Conservation (phyloP, 2,329 filamentous ascomycete genomes). For the Thielaviopsis punctulata region DNA sequence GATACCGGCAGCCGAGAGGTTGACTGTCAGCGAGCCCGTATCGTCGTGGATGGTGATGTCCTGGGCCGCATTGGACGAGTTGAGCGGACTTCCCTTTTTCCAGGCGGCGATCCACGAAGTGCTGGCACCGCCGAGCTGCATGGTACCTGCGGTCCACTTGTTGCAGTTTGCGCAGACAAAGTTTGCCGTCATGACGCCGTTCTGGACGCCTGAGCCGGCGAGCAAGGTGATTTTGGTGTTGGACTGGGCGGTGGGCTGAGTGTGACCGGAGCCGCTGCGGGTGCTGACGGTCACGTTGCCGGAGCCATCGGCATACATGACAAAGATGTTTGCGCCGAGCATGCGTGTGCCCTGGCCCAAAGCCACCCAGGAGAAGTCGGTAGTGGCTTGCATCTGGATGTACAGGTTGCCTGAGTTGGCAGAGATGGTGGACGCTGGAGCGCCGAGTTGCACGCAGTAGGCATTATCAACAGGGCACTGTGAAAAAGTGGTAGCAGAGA, state of each 20-base stretch:
- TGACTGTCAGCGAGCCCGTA: conserved; percentile 26
- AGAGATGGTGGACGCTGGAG: conserved; percentile 31
- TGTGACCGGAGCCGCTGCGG: conserved; percentile 30
- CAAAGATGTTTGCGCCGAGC: conserved; percentile 40
- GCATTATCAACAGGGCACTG: conserved; percentile 25
- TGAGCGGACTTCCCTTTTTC: conserved; percentile 29
- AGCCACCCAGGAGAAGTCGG: conserved; percentile 36
- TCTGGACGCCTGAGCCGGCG: conserved; percentile 37
- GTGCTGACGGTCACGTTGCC: conserved; percentile 46
- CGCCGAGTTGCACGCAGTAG: conserved; percentile 39
- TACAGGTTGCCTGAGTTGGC: conserved; percentile 38
- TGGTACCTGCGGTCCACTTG: conserved; percentile 25
- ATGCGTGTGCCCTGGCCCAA: conserved; percentile 40
- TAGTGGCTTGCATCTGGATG: conserved; percentile 40
- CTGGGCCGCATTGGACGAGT: conserved; percentile 23
- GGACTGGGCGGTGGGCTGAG: conserved; percentile 28
- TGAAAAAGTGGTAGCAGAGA: neutral
- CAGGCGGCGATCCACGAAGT: conserved; percentile 38
- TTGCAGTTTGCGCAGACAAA: conserved; percentile 37
- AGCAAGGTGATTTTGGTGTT: conserved; percentile 34
- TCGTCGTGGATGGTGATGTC: conserved; percentile 30
- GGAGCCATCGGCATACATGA: conserved; percentile 40
- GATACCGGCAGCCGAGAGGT: conserved; percentile 31
- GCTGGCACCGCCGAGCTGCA: conserved; percentile 25
- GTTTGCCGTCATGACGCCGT: conserved; percentile 41